A percentile compares a stretch with the other conserved stretches of the same genome.
Evolutionary conservation across 805 yeast species (phyloP).

Genomic region (Candida vaughaniae): DNA sequence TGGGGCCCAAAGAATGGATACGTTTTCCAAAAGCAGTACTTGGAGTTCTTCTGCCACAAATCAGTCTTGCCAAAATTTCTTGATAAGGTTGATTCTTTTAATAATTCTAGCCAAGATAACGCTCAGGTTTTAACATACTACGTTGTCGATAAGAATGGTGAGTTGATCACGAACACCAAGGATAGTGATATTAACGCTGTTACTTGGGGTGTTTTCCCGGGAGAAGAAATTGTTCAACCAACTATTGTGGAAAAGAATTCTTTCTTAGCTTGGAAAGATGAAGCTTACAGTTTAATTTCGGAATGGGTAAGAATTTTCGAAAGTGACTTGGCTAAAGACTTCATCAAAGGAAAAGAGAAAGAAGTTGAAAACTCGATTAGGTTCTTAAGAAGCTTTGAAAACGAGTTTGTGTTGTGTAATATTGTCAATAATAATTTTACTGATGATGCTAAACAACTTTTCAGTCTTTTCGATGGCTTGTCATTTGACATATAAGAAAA

Average conservation of each 20-base stretch:
- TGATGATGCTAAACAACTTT: slow-evolving; percentile 55
- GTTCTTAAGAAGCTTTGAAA: slow-evolving; percentile 47
- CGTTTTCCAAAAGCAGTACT: slow-evolving; percentile 91
- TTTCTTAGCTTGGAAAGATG: slow-evolving; percentile 96
- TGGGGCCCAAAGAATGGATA: slow-evolving; percentile 96
- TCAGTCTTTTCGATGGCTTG: slow-evolving; percentile 45
- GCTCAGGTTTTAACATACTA: slow-evolving; percentile 65
- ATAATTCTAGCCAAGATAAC: slow-evolving; percentile 41
- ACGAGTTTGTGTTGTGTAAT: slow-evolving; percentile 74
- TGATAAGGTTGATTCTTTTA: slow-evolving; percentile 43
- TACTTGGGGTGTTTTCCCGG: slow-evolving; percentile 98
- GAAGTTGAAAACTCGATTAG: slow-evolving; percentile 31
- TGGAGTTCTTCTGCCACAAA: slow-evolving; percentile 80
- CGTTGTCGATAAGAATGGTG: slow-evolving; percentile 60
- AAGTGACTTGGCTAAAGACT: slow-evolving; percentile 34
- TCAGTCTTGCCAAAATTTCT: slow-evolving; percentile 40
- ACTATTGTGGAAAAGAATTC: slow-evolving; percentile 92
- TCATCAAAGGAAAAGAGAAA: slow-evolving; percentile 22
- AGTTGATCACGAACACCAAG: slow-evolving; percentile 65
- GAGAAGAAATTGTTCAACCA: slow-evolving; percentile 91
- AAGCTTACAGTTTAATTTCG: slow-evolving; percentile 75
- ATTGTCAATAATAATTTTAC: slow-evolving; percentile 84
- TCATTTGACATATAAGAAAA: neutral
- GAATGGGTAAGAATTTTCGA: slow-evolving; percentile 71
- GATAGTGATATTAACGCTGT: slow-evolving; percentile 87